These are phyloP conservation scores for Gremmenia infestans DNA, from an alignment of 2,329 filamentous ascomycete species.

Conservation along the genomic window DNA sequence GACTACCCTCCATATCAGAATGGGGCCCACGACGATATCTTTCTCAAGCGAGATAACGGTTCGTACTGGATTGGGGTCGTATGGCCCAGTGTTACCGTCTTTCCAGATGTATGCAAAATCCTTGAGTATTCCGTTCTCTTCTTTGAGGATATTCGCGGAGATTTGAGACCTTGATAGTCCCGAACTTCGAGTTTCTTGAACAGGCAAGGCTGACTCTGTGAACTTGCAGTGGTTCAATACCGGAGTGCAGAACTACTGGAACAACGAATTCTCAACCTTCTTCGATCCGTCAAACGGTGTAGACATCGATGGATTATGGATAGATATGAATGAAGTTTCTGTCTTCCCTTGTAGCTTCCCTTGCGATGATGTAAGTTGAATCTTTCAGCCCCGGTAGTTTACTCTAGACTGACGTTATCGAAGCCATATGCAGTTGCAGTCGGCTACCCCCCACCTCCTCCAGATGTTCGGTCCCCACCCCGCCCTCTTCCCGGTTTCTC, in stretches of 20 bases:
- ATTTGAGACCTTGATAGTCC: too few species aligned
- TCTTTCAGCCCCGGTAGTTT: not conserved
- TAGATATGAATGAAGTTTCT: conserved; percentile 57
- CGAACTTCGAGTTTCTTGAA: too few species aligned
- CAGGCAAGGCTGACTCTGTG: too few species aligned
- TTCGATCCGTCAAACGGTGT: conserved; percentile 61
- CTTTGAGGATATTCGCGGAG: too few species aligned
- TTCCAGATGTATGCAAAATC: conserved; percentile 48
- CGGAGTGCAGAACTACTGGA: conserved; percentile 64
- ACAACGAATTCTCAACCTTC: conserved; percentile 58
- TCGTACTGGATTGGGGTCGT: conserved; percentile 60
- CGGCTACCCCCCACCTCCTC: conserved; percentile 55
- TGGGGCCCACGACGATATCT: conserved; percentile 45
- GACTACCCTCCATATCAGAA: conserved; percentile 49
- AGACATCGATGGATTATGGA: conserved; percentile 75
- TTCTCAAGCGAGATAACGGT: conserved; percentile 49
- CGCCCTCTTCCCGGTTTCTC: conserved; percentile 66
- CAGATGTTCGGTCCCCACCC: conserved; percentile 57
- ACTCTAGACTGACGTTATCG: not conserved
- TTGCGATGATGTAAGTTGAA: conserved; percentile 38
- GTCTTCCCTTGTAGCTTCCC: conserved; percentile 49
- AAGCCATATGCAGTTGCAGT: conserved; percentile 33
- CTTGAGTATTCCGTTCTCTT: too few species aligned
- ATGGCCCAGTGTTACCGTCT: conserved; percentile 69
- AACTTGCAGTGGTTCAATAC: conserved; percentile 56